Evolutionary conservation across 2,329 filamentous ascomycete genomes (phyloP).

Genomic region (Penicillium sp.): DNA sequence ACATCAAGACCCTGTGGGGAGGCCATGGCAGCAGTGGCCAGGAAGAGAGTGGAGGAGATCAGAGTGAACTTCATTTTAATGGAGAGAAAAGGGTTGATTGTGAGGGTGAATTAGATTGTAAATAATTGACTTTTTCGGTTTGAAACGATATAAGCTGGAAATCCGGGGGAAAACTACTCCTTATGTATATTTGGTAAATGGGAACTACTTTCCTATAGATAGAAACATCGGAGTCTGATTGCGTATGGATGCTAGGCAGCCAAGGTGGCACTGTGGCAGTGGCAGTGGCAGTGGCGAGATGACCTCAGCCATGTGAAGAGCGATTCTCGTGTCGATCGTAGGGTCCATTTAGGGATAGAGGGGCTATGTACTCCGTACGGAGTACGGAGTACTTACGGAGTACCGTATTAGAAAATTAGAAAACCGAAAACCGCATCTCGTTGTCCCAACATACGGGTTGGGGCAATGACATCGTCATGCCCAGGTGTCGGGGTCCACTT

Average conservation of each 20-base stretch:
- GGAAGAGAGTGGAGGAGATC: conserved; percentile 27
- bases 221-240: conserved; percentile 12
- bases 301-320: conserved; percentile 11
- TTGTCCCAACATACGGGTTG: not conserved
- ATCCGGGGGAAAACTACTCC: conserved; percentile 4
- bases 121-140: not conserved
- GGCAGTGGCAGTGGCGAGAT: conserved; percentile 24
- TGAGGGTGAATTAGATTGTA: not conserved
- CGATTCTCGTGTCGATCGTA: conserved; percentile 10
- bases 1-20: conserved; percentile 18
- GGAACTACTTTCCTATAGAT: conserved; percentile 10
- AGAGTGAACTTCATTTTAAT: conserved; percentile 32
- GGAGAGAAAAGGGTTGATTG: not conserved
- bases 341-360: conserved; percentile 3
- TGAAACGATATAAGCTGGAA: not conserved
- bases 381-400: no score
- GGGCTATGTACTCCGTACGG: no score
- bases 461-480: conserved; percentile 16
- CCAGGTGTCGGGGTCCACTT: conserved; percentile 14
- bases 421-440: no score
- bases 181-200: conserved; percentile 8
- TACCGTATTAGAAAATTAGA: not conserved
- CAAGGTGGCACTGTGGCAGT: no score
- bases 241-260: not conserved
- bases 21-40: conserved; percentile 25